These are phyloP conservation scores for Ophiocordyceps camponoti-floridani DNA, from an alignment of 2,329 filamentous ascomycete species.

Conservation along the genomic window DNA sequence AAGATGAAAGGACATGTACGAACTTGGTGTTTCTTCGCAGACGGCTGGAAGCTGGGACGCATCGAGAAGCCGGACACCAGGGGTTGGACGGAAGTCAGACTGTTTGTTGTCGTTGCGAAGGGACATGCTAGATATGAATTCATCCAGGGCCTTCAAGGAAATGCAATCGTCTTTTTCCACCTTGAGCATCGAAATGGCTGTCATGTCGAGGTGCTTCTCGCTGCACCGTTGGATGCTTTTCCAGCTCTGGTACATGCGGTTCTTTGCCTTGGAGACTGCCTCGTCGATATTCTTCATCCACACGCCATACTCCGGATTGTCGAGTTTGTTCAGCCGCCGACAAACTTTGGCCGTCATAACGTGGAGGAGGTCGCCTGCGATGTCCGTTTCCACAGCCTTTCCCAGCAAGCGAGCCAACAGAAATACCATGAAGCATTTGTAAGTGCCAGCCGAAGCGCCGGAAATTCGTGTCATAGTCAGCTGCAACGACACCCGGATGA, in stretches of 20 bases:
- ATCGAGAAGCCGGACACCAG: background rate
- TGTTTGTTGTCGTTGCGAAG: background rate
- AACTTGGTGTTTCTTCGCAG: background rate
- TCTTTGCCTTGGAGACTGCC: background rate
- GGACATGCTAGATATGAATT: background rate
- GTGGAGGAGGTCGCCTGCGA: constrained; percentile 13
- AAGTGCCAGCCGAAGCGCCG: constrained; percentile 12
- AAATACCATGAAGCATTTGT: constrained; percentile 33
- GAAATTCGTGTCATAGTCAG: background rate
- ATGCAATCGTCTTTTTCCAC: background rate
- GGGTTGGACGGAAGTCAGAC: background rate
- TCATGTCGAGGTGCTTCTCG: constrained; percentile 2
- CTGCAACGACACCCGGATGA: constrained; percentile 3
- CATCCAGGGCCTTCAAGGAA: background rate
- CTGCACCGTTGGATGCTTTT: background rate
- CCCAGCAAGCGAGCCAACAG: constrained; percentile 20
- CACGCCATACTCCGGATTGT: background rate
- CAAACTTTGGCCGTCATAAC: constrained; percentile 26
- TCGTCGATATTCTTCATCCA: background rate
- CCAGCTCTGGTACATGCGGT: background rate
- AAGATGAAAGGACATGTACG: background rate
- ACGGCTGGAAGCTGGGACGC: background rate
- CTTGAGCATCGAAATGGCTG: background rate
- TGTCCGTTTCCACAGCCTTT: constrained; percentile 1
- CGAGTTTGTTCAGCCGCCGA: constrained; percentile 23